A percentile compares a stretch with the other conserved stretches of the same genome.
These are phyloP conservation scores for Solanum arcanum DNA, from an alignment of 257 asterid species.

Conservation along the genomic window DNA sequence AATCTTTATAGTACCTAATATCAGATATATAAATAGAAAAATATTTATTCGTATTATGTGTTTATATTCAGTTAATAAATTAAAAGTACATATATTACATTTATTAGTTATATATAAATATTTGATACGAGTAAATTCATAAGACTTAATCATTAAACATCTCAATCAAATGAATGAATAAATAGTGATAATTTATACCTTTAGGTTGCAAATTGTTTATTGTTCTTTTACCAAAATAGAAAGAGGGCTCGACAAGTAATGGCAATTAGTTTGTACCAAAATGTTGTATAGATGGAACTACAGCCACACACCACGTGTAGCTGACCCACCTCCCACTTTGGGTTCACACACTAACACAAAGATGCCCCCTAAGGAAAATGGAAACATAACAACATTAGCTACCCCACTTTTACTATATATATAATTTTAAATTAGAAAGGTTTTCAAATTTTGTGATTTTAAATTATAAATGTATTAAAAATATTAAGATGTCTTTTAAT, in stretches of 20 bases:
- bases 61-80: not conserved
- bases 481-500: too few species aligned
- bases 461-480: too few species aligned
- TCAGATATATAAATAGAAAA: not conserved
- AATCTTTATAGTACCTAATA: not conserved
- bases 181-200: not conserved
- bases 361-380: not conserved
- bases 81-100: not conserved
- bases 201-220: conserved; percentile 21
- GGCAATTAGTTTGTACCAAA: not conserved
- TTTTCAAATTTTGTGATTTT: accelerated
- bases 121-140: too few species aligned
- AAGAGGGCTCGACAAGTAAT: conserved; percentile 5
- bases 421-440: too few species aligned
- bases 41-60: accelerated
- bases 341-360: not conserved
- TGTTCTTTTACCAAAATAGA: conserved; percentile 23
- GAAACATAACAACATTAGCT: not conserved
- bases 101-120: accelerated
- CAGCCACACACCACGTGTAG: conserved; percentile 1
- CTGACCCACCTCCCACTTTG: not conserved
- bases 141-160: not conserved
- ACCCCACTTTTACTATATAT: not conserved
- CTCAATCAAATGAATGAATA: not conserved
- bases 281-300: not conserved